Base-by-base conservation (phyloP, 306 rosid species). In the Cucurbita moschata region DNA sequence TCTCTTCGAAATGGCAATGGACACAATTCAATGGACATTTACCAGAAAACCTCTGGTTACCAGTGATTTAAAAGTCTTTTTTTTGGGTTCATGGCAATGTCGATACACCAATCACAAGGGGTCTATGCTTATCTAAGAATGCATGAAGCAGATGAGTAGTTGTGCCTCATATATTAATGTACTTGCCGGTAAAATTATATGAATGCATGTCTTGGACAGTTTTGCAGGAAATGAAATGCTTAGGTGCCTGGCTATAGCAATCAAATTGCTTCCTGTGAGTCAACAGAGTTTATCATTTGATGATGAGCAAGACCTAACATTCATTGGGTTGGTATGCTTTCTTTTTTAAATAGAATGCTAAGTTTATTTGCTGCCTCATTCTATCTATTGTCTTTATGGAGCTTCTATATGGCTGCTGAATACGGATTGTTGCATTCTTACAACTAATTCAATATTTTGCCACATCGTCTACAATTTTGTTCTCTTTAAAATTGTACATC, bases 241-340 rank as follows among this genome's bases (percentile, higher is more conserved):
- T 81, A 90, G 98, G 83, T 94, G 98, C 94, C 81, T 94, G 76
- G 98, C 95, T 78, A 76, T 94, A 75, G 97, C 97, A 77, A 72
- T 90, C 77, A 94, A 94, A 83, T 87, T 84, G 92, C 83, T 94
- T 89, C 98, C 98, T 44, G 47, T 79, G 43, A 81, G 75, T 75
- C 88, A 86, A 62, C 97, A 85, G 72, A 79, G 77, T 5, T 43
- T 90, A 71, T 79, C 97, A 79, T 72, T 74, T 81, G 84, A 81
- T 78, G 97, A 94, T 85, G 98, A 94, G 89, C 86, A 83, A 71
- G 91, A 90, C 79, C 90, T 94, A 71, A 90, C 98, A 51, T 94
- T 94, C 86, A 88, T 94, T 89, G 98, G 98, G 90, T 86, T 94
- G 98, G 98, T 93, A 93, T 87, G 98, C 96, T 85, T 83, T 85